These are phyloP conservation scores for Populus davidiana DNA, from an alignment of 345 rosid species.

Conservation along the genomic window DNA sequence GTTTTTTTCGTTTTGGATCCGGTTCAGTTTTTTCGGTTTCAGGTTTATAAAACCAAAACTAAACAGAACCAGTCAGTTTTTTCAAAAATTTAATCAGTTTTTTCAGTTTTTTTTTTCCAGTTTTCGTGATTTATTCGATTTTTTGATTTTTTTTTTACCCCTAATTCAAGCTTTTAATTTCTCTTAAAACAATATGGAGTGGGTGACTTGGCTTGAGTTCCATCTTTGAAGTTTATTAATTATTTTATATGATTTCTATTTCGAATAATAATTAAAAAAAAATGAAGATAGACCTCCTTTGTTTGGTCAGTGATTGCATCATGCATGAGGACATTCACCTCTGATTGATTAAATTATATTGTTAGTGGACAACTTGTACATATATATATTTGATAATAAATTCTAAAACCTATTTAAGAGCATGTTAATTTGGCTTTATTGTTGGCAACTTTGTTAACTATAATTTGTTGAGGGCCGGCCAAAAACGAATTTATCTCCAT, in stretches of 20 bases:
- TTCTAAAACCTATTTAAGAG: not conserved
- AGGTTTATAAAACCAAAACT: no score
- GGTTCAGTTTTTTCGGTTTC: no score
- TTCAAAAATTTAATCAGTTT: no score
- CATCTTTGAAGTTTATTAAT: not conserved
- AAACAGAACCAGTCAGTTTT: no score
- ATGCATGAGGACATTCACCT: conserved; percentile 9
- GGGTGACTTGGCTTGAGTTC: not conserved
- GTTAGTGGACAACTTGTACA: not conserved
- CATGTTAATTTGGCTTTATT: no score
- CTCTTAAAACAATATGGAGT: not conserved
- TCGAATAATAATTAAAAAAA: not conserved
- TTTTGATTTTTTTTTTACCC: no score
- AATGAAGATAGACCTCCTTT: not conserved
- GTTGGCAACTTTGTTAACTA: no score
- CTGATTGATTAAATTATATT: not conserved
- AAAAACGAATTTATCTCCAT: not conserved
- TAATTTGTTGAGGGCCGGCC: not conserved
- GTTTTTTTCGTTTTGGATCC: no score
- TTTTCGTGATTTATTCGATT: no score
- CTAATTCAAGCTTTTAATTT: not conserved
- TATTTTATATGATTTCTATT: not conserved
- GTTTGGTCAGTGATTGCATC: not conserved
- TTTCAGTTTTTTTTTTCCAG: no score
- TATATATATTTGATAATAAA: not conserved